Evolutionary conservation across 2,329 filamentous ascomycete genomes (phyloP).

Genomic region (Blumeriella jaapii): DNA sequence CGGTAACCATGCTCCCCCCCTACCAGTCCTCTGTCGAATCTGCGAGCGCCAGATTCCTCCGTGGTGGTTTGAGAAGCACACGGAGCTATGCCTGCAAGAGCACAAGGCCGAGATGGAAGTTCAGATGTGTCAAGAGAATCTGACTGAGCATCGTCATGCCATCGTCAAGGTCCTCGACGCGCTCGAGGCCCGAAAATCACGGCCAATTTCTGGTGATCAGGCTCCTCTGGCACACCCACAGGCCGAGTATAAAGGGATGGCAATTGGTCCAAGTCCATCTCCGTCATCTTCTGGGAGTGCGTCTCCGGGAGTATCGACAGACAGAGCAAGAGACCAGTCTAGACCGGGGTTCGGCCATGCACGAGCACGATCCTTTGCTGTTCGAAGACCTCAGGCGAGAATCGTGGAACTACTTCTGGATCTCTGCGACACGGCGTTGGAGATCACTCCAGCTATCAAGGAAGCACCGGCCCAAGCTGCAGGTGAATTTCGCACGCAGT

Average conservation of each 20-base stretch:
- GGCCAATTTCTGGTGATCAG: constrained; percentile 45
- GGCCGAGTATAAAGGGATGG: constrained; percentile 78
- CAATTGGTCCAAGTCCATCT: constrained; percentile 62
- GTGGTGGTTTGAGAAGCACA: constrained; percentile 99
- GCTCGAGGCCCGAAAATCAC: constrained; percentile 66
- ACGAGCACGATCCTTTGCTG: constrained; percentile 78
- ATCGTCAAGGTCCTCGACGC: constrained; percentile 94
- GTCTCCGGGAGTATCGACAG: constrained; percentile 58
- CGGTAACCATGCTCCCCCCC: constrained; percentile 65
- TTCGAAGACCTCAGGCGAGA: constrained; percentile 77
- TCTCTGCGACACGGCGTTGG: constrained; percentile 87
- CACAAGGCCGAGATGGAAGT: constrained; percentile 97
- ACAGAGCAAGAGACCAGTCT: constrained; percentile 58
- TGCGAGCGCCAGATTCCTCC: constrained; percentile 94
- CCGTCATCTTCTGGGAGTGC: constrained; percentile 61
- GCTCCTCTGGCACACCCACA: constrained; percentile 34
- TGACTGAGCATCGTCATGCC: constrained; percentile 84
- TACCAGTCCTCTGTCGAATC: constrained; percentile 85
- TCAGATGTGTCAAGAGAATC: constrained; percentile 83
- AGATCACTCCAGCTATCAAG: constrained; percentile 90
- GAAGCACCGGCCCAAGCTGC: constrained; percentile 56
- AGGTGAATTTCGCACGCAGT: constrained; percentile 82
- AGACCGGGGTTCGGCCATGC: constrained; percentile 62
- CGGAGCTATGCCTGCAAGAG: constrained; percentile 88
- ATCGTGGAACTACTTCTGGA: constrained; percentile 94